Evolutionary conservation across 495 filamentous ascomycete species (phyloP).

Genomic region (Trichoderma gamsii): DNA sequence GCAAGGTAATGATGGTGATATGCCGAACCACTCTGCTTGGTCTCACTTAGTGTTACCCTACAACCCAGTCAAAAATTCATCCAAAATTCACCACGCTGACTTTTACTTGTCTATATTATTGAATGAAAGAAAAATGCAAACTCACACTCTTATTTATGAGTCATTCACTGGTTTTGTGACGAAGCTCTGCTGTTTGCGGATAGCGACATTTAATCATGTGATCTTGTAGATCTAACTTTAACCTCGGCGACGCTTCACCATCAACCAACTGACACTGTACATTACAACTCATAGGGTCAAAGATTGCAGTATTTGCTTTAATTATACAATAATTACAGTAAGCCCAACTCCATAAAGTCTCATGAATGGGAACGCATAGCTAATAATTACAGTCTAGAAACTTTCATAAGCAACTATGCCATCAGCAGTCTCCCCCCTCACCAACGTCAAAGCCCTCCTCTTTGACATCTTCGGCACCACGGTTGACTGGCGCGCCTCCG

Average conservation of each 20-base stretch:
- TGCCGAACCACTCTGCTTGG: too few relatives aligned
- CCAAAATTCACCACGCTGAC: too few relatives aligned
- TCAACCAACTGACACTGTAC: not conserved
- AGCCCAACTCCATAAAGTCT: too few relatives aligned
- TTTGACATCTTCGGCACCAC: slow-evolving; percentile 71
- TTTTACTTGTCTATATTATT: too few relatives aligned
- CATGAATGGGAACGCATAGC: not conserved
- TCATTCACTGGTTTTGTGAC: not conserved
- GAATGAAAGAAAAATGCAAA: too few relatives aligned
- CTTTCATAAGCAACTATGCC: not conserved
- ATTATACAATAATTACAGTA: not conserved
- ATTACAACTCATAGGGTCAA: not conserved
- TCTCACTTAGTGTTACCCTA: too few relatives aligned
- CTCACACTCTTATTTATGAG: too few relatives aligned
- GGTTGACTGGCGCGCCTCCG: slow-evolving; percentile 63
- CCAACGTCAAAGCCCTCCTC: slow-evolving; percentile 39
- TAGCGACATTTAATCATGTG: slow-evolving; percentile 11
- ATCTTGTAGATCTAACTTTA: slow-evolving; percentile 3
- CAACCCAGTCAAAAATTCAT: too few relatives aligned
- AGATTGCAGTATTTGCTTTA: not conserved
- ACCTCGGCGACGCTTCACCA: not conserved
- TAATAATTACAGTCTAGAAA: not conserved
- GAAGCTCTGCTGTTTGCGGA: not conserved
- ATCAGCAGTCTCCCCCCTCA: not conserved
- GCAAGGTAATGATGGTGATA: too few relatives aligned